Conservation (phyloP, 352 stramenopile species). For the Phytophthora quininea region DNA sequence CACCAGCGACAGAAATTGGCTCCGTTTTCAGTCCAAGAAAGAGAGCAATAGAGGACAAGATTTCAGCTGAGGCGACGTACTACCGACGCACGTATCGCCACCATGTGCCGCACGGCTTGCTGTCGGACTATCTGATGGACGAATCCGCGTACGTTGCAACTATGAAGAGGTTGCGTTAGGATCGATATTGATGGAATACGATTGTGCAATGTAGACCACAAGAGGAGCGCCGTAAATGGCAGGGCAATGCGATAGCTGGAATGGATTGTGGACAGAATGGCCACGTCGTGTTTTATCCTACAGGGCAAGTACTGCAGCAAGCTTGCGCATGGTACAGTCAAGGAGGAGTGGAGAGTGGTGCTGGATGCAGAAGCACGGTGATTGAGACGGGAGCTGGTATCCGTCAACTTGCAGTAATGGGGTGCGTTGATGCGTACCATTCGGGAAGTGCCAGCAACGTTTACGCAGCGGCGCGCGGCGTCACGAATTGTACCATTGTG, state of each 20-base stretch:
- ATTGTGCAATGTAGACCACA: slow-evolving; percentile 22
- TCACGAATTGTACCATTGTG: slow-evolving; percentile 47
- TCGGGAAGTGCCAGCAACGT: slow-evolving; percentile 36
- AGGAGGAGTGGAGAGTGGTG: slow-evolving; percentile 20
- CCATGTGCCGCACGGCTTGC: slow-evolving; percentile 57
- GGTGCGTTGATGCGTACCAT: slow-evolving; percentile 46
- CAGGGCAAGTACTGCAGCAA: slow-evolving; percentile 69
- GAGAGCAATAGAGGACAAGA: neutral
- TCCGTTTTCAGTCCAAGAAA: neutral
- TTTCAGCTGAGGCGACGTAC: slow-evolving; percentile 23
- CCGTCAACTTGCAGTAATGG: slow-evolving; percentile 68
- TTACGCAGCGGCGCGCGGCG: slow-evolving; percentile 48
- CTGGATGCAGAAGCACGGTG: slow-evolving; percentile 38
- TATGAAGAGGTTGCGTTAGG: too few relatives aligned
- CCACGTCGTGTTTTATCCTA: slow-evolving; percentile 74
- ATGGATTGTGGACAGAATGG: slow-evolving; percentile 30
- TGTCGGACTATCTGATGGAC: slow-evolving; percentile 39
- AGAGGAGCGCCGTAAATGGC: slow-evolving; percentile 41
- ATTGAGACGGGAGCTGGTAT: slow-evolving; percentile 65
- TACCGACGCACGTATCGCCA: slow-evolving; percentile 47
- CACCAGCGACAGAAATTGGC: slow-evolving; percentile 46
- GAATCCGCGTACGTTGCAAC: slow-evolving; percentile 38
- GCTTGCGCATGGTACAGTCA: slow-evolving; percentile 56
- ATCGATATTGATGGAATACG: neutral
- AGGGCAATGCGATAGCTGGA: slow-evolving; percentile 71